Evolutionary conservation across 2,329 filamentous ascomycete species (phyloP).

Genomic region (Fusarium equiseti): DNA sequence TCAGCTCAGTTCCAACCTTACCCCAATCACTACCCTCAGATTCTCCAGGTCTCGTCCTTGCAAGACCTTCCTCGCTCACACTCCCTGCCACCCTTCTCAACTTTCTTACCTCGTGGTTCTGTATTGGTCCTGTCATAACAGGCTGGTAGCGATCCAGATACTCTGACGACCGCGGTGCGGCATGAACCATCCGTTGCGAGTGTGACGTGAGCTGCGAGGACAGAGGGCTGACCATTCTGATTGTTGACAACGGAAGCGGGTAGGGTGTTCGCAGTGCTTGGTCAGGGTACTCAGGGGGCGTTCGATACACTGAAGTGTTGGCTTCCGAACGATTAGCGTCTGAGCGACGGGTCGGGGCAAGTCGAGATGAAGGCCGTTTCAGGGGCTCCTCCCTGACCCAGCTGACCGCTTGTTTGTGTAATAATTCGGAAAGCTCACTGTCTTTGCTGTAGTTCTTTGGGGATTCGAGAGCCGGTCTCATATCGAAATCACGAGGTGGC

Average conservation of each 20-base stretch:
- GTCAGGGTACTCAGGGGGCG: slow-evolving; percentile 48
- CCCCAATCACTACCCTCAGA: slow-evolving; percentile 28
- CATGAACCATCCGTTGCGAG: slow-evolving; percentile 19
- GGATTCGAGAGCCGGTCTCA: background rate
- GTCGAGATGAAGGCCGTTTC: slow-evolving; percentile 54
- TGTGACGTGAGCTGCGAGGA: slow-evolving; percentile 34
- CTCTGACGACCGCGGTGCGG: slow-evolving; percentile 49
- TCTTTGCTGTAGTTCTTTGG: slow-evolving; percentile 9
- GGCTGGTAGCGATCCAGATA: slow-evolving; percentile 52
- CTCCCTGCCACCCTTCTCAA: slow-evolving; percentile 20
- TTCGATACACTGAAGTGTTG: slow-evolving; percentile 48
- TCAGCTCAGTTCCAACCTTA: slow-evolving; percentile 44
- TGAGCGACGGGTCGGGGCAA: slow-evolving; percentile 39
- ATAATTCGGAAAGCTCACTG: slow-evolving; percentile 15
- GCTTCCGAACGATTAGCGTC: slow-evolving; percentile 38
- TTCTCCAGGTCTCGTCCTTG: slow-evolving; percentile 10
- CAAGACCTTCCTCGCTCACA: slow-evolving; percentile 19
- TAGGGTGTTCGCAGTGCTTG: slow-evolving; percentile 28
- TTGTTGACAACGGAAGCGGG: slow-evolving; percentile 32
- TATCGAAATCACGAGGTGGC: slow-evolving; percentile 6
- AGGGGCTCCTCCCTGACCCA: slow-evolving; percentile 55
- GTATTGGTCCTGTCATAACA: slow-evolving; percentile 12
- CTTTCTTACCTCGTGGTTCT: slow-evolving; percentile 21
- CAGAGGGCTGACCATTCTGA: slow-evolving; percentile 30
- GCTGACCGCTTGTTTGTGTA: slow-evolving; percentile 33